A percentile compares a stretch with the other conserved stretches of the same genome.
Evolutionary conservation across 495 filamentous ascomycete species (phyloP).

Genomic region (Parathielavia appendiculata): DNA sequence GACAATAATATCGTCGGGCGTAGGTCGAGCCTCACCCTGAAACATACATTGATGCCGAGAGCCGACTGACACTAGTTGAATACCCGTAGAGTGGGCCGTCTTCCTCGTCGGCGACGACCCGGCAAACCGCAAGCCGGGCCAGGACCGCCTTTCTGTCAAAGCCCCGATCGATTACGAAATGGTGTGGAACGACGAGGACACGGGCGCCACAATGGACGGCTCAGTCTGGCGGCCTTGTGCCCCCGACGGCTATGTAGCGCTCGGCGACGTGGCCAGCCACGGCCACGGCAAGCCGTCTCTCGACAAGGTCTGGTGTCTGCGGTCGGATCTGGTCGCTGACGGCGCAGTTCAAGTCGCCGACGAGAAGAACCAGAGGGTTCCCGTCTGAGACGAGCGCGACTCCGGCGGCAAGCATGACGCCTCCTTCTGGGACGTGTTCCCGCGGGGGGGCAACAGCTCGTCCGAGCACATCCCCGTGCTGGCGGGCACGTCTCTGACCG

Average conservation of each 20-base stretch:
- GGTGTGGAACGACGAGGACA: slow-evolving; percentile 5
- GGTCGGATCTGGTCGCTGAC: slow-evolving; percentile 4
- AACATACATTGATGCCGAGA: no score
- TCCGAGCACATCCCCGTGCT: slow-evolving; percentile 2
- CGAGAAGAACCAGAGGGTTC: neutral
- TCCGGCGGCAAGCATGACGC: slow-evolving; percentile 1
- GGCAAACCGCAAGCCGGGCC: neutral
- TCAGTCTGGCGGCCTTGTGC: slow-evolving; percentile 8
- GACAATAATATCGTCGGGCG: neutral
- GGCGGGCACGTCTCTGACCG: slow-evolving; percentile 2
- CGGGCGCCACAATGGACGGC: neutral
- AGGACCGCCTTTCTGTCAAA: neutral
- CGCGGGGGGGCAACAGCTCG: neutral
- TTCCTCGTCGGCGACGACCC: slow-evolving; percentile 8
- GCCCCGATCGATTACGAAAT: neutral
- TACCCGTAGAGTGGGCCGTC: neutral
- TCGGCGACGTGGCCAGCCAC: slow-evolving; percentile 1
- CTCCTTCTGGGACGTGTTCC: slow-evolving; percentile 6
- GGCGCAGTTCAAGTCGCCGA: neutral
- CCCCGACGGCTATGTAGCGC: neutral
- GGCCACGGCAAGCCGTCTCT: neutral
- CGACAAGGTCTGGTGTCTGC: slow-evolving; percentile 9
- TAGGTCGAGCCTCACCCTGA: no score
- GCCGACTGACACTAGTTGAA: no score
- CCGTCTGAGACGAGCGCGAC: slow-evolving; percentile 4